Conservation (phyloP, 2,329 filamentous ascomycete genomes). For the Chrysoporthe austroafricana region DNA sequence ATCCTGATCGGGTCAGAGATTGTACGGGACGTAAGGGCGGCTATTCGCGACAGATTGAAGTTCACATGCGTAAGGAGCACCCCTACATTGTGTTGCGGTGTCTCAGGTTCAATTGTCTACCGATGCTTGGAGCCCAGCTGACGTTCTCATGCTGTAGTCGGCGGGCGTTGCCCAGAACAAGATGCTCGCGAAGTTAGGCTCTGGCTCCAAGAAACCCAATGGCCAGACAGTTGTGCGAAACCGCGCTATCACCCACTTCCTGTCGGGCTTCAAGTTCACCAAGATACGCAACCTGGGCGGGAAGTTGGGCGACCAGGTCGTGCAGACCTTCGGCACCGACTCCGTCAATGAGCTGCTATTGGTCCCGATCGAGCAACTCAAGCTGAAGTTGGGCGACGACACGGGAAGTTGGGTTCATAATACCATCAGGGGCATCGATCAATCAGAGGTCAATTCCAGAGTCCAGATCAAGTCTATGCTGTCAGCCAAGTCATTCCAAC, state of each 20-base stretch:
- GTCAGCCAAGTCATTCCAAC: conserved; percentile 92
- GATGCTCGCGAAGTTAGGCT: conserved; percentile 92
- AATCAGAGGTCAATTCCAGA: conserved; percentile 84
- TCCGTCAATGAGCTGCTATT: conserved; percentile 74
- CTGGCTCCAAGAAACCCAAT: conserved; percentile 90
- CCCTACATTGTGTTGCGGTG: too few species aligned
- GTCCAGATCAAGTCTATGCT: conserved; percentile 98
- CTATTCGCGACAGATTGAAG: conserved; percentile 69
- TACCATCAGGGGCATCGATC: conserved; percentile 82
- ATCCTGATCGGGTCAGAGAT: conserved; percentile 89
- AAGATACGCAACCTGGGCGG: conserved; percentile 95
- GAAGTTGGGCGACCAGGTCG: conserved; percentile 87
- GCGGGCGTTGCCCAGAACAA: conserved; percentile 90
- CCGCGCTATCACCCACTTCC: conserved; percentile 77
- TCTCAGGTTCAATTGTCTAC: background rate
- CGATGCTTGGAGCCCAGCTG: background rate
- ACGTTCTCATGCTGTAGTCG: conserved; percentile 3
- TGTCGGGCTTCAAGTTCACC: conserved; percentile 86
- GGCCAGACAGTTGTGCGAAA: conserved; percentile 92
- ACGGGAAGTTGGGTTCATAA: conserved; percentile 85
- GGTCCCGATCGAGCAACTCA: conserved; percentile 74
- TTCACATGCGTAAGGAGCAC: conserved; percentile 70
- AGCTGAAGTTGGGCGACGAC: conserved; percentile 79
- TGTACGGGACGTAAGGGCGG: conserved; percentile 72
- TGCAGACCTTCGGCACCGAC: conserved; percentile 80